Evolutionary conservation across 352 stramenopile genomes (phyloP).

Genomic region (Pythium brassicae): DNA sequence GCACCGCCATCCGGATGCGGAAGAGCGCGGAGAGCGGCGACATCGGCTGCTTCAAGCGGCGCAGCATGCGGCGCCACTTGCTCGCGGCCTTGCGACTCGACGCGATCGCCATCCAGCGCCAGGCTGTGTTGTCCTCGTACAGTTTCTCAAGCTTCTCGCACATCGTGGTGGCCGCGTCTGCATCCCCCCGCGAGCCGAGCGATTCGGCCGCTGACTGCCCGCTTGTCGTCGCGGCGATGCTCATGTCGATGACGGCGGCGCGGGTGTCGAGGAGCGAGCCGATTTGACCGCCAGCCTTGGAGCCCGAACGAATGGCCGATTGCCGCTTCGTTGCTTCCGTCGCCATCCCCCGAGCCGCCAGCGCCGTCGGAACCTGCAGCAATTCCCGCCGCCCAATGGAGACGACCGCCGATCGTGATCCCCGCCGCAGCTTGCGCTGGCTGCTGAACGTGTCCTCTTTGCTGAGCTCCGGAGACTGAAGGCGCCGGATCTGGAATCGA

Average conservation of each 20-base stretch:
- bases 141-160: background rate
- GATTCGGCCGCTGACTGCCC: background rate
- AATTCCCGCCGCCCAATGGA: background rate
- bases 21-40: background rate
- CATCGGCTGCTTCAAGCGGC: slow-evolving; percentile 1
- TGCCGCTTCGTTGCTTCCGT: background rate
- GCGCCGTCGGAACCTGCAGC: background rate
- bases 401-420: background rate
- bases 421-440: background rate
- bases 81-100: background rate
- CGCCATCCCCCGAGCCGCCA: background rate
- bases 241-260: background rate
- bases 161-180: background rate
- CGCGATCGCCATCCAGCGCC: background rate
- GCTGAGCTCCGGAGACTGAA: background rate
- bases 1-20: background rate
- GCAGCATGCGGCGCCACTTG: background rate
- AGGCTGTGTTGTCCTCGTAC: background rate
- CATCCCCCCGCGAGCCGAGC: background rate
- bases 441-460: background rate
- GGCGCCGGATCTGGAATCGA: slow-evolving; percentile 7
- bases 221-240: background rate
- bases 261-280: background rate
- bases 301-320: background rate
- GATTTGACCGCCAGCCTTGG: background rate